Conservation (phyloP, 2,329 filamentous ascomycete species). For the Diaporthe sp. region DNA sequence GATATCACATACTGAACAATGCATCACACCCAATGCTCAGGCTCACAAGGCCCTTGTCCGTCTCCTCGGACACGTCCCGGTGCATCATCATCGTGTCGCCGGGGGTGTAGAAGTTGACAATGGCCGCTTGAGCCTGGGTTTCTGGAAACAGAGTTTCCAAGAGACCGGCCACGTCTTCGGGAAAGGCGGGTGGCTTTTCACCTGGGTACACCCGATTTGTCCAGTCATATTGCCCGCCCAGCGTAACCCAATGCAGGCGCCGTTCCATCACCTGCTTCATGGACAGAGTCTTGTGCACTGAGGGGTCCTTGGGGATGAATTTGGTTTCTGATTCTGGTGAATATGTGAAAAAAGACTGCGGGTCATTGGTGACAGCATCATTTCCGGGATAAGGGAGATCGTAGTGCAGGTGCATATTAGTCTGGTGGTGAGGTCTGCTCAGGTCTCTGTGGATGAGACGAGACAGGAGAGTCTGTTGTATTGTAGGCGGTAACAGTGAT, state of each 20-base stretch:
- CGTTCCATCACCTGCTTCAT: constrained; percentile 79
- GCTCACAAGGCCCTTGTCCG: constrained; percentile 83
- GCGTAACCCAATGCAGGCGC: constrained; percentile 92
- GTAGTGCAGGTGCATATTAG: constrained; percentile 74
- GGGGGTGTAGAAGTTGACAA: constrained; percentile 92
- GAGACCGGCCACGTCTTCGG: constrained; percentile 77
- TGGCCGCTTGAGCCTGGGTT: constrained; percentile 88
- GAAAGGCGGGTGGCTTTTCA: constrained; percentile 78
- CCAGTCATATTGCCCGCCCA: constrained; percentile 98
- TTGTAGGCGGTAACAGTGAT: constrained; percentile 75
- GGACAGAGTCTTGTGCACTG: constrained; percentile 80
- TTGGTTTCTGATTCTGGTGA: constrained; percentile 64
- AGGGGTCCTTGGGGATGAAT: constrained; percentile 77
- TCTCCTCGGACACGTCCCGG: constrained; percentile 91
- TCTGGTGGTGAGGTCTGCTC: constrained; percentile 79
- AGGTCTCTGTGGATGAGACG: constrained; percentile 78
- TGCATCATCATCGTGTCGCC: constrained; percentile 94
- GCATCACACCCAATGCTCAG: constrained; percentile 92
- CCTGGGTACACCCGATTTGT: constrained; percentile 85
- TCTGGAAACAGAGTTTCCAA: constrained; percentile 80
- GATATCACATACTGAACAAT: constrained; percentile 68
- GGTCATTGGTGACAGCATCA: constrained; percentile 8
- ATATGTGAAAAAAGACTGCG: constrained; percentile 68
- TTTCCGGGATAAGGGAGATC: constrained; percentile 48
- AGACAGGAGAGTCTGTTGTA: constrained; percentile 79